Base-by-base conservation (phyloP, 2,329 filamentous ascomycete genomes). In the Penicillium sp. region DNA sequence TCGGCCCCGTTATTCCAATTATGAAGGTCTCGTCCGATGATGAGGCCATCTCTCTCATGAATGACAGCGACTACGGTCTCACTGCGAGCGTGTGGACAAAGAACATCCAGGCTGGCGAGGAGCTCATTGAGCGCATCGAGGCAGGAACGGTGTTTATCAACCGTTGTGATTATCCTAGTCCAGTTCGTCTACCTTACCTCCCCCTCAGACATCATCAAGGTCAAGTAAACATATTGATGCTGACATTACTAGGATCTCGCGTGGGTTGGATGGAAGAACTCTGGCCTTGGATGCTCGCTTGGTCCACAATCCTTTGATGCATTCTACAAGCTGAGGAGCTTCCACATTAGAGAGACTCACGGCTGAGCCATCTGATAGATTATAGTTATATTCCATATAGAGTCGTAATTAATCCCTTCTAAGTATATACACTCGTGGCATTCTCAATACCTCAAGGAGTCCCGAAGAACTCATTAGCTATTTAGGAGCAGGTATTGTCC, bases 21-120 rank as follows among this genome's bases (percentile, higher is more conserved):
- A 92, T 93, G 88, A 91, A 91, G 76, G 92, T 97, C 63, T 86
- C 87, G 72, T 82, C 82, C 68, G 93, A 97, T 69, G 85, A 85
- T 15, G 91, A 97, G 78, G 93, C 93, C 0, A 80, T 97, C 63
- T 78, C 83, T 66, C 79, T 93, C 57, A 96, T 97, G 91, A 97
- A 97, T 70, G 92, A 96, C 74, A 95, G 91, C 77, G 89, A 95
- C 66, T 96, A 95, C 74, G 93, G 93, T 5, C 83, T 97, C 64
- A 97, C 93, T 6, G 93, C 92, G 19, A 96, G 92, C 71, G 93
- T 97, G 70, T 97, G 93, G 93, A 96, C 92, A 59, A 95, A 93
- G 78, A 92, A 97, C 73, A 87, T 88, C 2, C 83, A 81, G 53
- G 89, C 84, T 72, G 93, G 90, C 30, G 87, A 92, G 69, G 85